Conservation (phyloP, 2,329 filamentous ascomycete genomes). For the Bisporella sp. region DNA sequence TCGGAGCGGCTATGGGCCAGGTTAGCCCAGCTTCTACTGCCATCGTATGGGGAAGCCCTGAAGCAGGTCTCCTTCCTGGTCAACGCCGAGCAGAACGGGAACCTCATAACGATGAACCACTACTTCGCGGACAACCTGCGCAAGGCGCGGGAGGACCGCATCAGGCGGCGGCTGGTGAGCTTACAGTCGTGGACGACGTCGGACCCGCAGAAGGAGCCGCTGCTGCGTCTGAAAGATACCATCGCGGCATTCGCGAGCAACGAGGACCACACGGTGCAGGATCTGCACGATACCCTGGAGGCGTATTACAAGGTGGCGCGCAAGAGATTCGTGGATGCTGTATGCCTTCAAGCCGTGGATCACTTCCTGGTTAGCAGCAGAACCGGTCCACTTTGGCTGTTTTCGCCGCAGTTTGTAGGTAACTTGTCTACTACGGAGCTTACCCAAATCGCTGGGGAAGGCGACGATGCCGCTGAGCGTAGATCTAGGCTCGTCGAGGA, state of each 20-base stretch:
- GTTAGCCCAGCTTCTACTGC: constrained; percentile 38
- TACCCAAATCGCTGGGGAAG: too few species aligned
- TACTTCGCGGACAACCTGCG: constrained; percentile 39
- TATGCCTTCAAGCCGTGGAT: neutral
- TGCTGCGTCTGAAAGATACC: constrained; percentile 4
- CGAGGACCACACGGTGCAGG: neutral
- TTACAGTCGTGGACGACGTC: constrained; percentile 6
- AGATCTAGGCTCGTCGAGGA: too few species aligned
- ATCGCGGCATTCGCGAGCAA: constrained; percentile 22
- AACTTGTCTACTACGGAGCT: too few species aligned
- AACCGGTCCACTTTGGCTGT: neutral
- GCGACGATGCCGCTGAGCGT: too few species aligned
- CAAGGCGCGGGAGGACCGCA: constrained; percentile 7
- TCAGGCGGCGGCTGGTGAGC: constrained; percentile 3
- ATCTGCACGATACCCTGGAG: neutral
- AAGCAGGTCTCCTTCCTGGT: constrained; percentile 45
- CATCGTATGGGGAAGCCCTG: constrained; percentile 40
- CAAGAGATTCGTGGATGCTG: neutral
- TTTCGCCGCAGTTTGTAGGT: neutral
- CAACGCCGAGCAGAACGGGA: constrained; percentile 38
- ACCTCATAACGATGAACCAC: constrained; percentile 43
- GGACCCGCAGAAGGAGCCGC: neutral
- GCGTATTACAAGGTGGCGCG: neutral
- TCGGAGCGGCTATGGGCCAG: constrained; percentile 34
- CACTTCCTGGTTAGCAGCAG: neutral